Base-by-base conservation (phyloP, 129 eudicot species). In the Sambucus nigra region DNA sequence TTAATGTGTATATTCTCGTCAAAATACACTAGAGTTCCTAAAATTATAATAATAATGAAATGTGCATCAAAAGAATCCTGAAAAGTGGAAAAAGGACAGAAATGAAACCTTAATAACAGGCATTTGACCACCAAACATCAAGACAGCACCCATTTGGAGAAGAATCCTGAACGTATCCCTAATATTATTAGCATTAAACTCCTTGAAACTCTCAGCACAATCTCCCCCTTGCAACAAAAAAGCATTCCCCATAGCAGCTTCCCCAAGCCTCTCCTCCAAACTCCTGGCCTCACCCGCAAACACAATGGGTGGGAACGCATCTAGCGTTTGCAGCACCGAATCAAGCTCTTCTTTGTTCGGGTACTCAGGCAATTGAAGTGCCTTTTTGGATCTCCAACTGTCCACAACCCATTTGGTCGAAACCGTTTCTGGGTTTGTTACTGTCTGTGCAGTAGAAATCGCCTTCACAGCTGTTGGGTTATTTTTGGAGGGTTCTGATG, bases 141-240 rank as follows among this genome's bases (percentile, higher is more conserved):
- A 59, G 24, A 89, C 97, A 51, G 71, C 95, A n/a, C 95, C 95
- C 97, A 89, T 89, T 61, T 89, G 97, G 14, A 89, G 88, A 27
- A 89, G 72, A 33, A 89, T 78, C 48, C 95, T 73, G 25, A 89
- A 89, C 28, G 97, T 89, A 55, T 89, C 95, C 32, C 97, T 64
- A 63, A 89, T 89, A 39, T 89, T 89, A 51, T 89, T 89, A 2
- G 95, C 97, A 79, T 81, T 81, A 42, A 89, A 89, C 76, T 89
- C 97, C 67, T 89, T 88, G 51, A 88, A 88, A 54, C 95, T 88
- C 82, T 88, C 95, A 26, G 97, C 97, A 63, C 97, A 88, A 72
- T 89, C 97, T 32, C 97, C 97, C 1, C 97, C 97, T 52, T 84
- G 93, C 5, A 89, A 65, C 51, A 89, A 72, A 54, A 89, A 89